Evolutionary conservation across 2,329 filamentous ascomycete species (phyloP), one percentile per base, ranked within the genome.

Genomic region (Xylaria sp.): DNA sequence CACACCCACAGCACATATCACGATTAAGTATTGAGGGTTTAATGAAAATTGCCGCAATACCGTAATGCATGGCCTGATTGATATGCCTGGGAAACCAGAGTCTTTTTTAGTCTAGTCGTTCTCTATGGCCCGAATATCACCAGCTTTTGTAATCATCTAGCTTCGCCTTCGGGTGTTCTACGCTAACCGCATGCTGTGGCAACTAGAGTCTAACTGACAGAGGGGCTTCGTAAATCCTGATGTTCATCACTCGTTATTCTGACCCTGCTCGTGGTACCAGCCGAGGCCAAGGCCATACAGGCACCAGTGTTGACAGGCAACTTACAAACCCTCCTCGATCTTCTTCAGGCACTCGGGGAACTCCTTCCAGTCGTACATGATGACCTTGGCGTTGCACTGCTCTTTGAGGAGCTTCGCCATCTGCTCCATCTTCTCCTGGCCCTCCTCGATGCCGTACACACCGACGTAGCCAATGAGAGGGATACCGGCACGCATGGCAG

Each of bases 401-500:
- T 85, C 83, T n/a, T 76, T 81, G 71, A 90, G 79, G 44, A 81
- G 67, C 70, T 84, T 84, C 67, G 83, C 84, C 85, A 90, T 89
- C 77, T 89, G 84, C 69, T 87, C 83, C 77, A 85, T 82, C 78
- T 89, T 84, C 67, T 83, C 81, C 58, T 79, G 77, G 61, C 81
- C 84, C 48, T 84, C 81, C 65, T 80, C 78, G 65, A 80, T 79
- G 65, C 78, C 78, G 61, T 80, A 80, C 63, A 88, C 88, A 64
- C 91, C 91, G 51, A 92, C 90, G 80, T 93, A 94, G 68, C 87
- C 91, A 74, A 94, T 90, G 73, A 89, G 86, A n/a, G 86, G 88
- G 74, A 94, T 93, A 39, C 86, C 86, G 23, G 91, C 91, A 71
- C 89, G 85, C 79, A 90, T 88, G 73, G 90, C 91, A 67, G 90